Evolutionary conservation across 1,284 basidiomycete species (phyloP).

Genomic region (Sporisorium iseilematis-ciliati): DNA sequence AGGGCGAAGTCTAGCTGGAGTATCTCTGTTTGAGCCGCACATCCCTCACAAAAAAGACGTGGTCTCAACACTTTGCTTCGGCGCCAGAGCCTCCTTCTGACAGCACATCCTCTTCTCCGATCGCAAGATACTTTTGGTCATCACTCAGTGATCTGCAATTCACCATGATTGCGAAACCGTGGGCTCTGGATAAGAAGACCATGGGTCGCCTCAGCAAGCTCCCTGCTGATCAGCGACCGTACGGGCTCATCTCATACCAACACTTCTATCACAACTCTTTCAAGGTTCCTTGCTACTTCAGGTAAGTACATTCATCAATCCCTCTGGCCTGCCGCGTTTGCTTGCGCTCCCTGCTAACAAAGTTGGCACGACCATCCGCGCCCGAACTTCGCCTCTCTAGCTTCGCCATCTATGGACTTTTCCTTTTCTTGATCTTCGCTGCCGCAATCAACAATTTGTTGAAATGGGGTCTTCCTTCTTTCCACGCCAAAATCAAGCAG

Average conservation of each 20-base stretch:
- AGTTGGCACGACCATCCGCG: too few species aligned
- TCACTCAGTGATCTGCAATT: neutral
- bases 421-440: slow-evolving; percentile 24
- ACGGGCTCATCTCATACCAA: slow-evolving; percentile 14
- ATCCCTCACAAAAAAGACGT: too few species aligned
- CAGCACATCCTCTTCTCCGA: too few species aligned
- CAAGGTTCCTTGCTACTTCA: slow-evolving; percentile 27
- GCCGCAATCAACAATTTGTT: slow-evolving; percentile 14
- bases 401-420: slow-evolving; percentile 32
- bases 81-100: too few species aligned
- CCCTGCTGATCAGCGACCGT: slow-evolving; percentile 12
- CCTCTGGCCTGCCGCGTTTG: neutral
- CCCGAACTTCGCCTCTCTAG: neutral
- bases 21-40: too few species aligned
- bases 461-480: slow-evolving; percentile 11
- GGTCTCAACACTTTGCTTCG: too few species aligned
- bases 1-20: too few species aligned
- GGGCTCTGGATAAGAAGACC: slow-evolving; percentile 23
- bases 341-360: neutral
- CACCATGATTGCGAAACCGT: slow-evolving; percentile 29
- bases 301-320: slow-evolving; percentile 14
- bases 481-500: slow-evolving; percentile 9
- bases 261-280: slow-evolving; percentile 35
- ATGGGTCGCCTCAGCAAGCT: slow-evolving; percentile 18
- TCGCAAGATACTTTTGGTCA: neutral